Conservation (phyloP, 306 rosid genomes). For the Oxytropis ochrocephala region DNA sequence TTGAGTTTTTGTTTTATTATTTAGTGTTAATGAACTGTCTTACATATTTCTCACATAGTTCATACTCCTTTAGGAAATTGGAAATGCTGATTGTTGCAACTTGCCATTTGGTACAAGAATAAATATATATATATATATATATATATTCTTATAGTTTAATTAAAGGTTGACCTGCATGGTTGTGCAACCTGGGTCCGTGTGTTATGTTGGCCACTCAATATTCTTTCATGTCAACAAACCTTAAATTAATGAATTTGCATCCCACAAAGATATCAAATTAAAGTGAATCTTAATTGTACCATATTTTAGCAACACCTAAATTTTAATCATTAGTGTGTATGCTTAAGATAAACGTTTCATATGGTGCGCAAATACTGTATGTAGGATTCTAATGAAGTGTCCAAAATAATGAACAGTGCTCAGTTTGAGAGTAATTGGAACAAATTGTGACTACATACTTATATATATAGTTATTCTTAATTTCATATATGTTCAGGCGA, state of each 20-base stretch:
- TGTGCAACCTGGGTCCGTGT: slow-evolving; percentile 49
- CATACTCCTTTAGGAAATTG: slow-evolving; percentile 75
- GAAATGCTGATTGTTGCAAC: no score
- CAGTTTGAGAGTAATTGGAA: not conserved
- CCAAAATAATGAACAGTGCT: not conserved
- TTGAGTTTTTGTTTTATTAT: slow-evolving; percentile 3
- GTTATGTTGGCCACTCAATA: slow-evolving; percentile 64
- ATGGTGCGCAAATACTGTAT: not conserved
- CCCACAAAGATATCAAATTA: slow-evolving; percentile 37
- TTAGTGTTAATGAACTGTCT: not conserved
- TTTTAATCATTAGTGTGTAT: not conserved
- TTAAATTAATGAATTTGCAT: slow-evolving; percentile 11
- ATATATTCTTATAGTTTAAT: no score
- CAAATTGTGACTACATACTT: not conserved
- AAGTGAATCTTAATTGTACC: slow-evolving; percentile 11
- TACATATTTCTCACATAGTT: slow-evolving; percentile 27
- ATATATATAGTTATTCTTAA: no score
- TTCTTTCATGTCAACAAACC: slow-evolving; percentile 20
- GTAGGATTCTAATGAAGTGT: not conserved
- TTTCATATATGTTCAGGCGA: no score
- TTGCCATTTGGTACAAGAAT: no score
- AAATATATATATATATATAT: no score
- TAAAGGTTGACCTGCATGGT: slow-evolving; percentile 37
- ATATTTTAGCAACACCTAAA: not conserved
- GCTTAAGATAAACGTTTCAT: not conserved